Evolutionary conservation across 1,139 yeast species (phyloP).

Genomic region (Geotrichum candidum): DNA sequence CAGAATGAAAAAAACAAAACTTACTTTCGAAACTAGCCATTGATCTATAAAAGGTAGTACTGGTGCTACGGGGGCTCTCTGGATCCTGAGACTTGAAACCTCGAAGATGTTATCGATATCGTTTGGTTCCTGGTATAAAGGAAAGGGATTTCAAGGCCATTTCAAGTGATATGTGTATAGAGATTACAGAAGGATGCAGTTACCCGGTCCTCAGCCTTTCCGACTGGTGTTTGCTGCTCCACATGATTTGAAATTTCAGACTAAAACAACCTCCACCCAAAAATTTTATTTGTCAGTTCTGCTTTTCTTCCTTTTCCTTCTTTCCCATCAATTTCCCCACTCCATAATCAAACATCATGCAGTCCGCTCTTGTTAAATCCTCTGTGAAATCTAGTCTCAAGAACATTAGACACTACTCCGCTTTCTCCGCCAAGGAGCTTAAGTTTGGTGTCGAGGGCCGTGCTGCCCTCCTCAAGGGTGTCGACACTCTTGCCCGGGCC

Average conservation of each 20-base stretch:
- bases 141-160: not conserved
- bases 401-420: slow-evolving; percentile 34
- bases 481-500: slow-evolving; percentile 93
- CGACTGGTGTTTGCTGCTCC: not conserved
- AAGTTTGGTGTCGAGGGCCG: slow-evolving; percentile 98
- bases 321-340: not conserved
- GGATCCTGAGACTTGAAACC: too few species aligned
- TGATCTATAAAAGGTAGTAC: not conserved
- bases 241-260: slow-evolving; percentile 4
- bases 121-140: too few species aligned
- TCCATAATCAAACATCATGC: slow-evolving; percentile 10
- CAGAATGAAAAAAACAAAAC: not conserved
- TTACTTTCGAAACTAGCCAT: slow-evolving; percentile 14
- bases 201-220: slow-evolving; percentile 9
- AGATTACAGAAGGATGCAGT: not conserved
- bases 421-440: slow-evolving; percentile 78
- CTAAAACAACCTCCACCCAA: slow-evolving; percentile 8
- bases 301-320: slow-evolving; percentile 5
- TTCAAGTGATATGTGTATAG: not conserved
- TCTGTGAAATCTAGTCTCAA: slow-evolving; percentile 20
- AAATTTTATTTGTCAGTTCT: not conserved
- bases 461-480: slow-evolving; percentile 93
- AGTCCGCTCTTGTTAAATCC: slow-evolving; percentile 18
- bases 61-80: too few species aligned
- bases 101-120: too few species aligned